Evolutionary conservation across 352 stramenopile genomes (phyloP).

Genomic region (Phytophthora cactorum): DNA sequence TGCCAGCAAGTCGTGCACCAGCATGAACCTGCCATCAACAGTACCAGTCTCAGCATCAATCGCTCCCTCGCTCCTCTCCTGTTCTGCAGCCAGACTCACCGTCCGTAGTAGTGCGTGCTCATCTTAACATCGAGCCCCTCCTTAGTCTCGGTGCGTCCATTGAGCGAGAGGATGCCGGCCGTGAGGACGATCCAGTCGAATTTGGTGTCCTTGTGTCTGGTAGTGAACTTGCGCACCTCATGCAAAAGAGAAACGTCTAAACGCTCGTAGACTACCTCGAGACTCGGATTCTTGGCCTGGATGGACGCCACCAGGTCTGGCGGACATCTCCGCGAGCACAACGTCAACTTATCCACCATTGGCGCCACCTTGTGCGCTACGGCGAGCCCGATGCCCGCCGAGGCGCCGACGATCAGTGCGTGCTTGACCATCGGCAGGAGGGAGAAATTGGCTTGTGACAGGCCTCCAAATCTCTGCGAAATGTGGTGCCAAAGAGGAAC

Average conservation of each 20-base stretch:
- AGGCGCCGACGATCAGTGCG: conserved; percentile 38
- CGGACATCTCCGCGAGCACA: conserved; percentile 33
- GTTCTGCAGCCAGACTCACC: conserved; percentile 5
- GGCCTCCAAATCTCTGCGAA: conserved; percentile 31
- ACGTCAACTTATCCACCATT: conserved; percentile 36
- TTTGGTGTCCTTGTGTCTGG: conserved; percentile 25
- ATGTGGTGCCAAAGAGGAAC: conserved; percentile 21
- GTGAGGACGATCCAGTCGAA: conserved; percentile 43
- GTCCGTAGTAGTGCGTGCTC: conserved; percentile 42
- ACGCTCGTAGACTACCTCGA: conserved; percentile 32
- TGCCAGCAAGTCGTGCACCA: conserved; percentile 33
- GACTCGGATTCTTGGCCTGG: conserved; percentile 18
- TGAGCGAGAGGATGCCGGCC: conserved; percentile 33
- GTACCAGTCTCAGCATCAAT: conserved; percentile 1
- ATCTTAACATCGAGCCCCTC: conserved; percentile 43
- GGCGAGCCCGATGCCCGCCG: conserved; percentile 31
- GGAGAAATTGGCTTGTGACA: conserved; percentile 23
- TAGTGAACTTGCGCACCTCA: conserved; percentile 37
- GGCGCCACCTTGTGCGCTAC: conserved; percentile 32
- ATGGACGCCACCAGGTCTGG: conserved; percentile 29
- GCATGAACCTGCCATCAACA: conserved; percentile 32
- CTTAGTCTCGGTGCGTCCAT: conserved; percentile 36
- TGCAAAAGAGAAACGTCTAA: conserved; percentile 42
- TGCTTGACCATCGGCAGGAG: conserved; percentile 25
- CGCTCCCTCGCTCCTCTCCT: not conserved